Conservation (phyloP, 1,139 yeast genomes). For the Kodamaea ohmeri region DNA sequence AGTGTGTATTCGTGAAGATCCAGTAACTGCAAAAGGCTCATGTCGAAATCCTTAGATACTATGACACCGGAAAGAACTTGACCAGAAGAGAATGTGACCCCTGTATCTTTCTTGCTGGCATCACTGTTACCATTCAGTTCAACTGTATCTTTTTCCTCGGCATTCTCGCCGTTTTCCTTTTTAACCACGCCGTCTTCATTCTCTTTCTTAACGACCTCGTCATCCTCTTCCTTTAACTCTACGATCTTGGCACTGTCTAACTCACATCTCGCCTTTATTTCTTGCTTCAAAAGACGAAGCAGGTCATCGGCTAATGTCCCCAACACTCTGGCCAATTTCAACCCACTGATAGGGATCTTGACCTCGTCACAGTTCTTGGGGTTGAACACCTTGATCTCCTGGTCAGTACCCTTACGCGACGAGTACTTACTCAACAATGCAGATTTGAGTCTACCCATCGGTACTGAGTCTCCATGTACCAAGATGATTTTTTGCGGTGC, state of each 20-base stretch:
- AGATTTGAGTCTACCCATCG: slow-evolving; percentile 95
- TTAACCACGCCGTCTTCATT: slow-evolving; percentile 9
- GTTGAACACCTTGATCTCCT: slow-evolving; percentile 88
- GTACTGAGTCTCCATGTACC: slow-evolving; percentile 97
- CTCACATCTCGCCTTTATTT: slow-evolving; percentile 23
- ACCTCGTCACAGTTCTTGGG: slow-evolving; percentile 90
- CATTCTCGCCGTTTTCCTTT: slow-evolving; percentile 5
- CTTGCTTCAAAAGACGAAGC: slow-evolving; percentile 31
- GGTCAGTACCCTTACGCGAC: slow-evolving; percentile 76
- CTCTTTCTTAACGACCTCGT: no score
- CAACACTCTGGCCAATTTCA: slow-evolving; percentile 80
- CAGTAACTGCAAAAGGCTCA: slow-evolving; percentile 74
- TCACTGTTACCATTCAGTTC: no score
- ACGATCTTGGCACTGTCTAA: slow-evolving; percentile 18
- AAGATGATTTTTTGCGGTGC: slow-evolving; percentile 80
- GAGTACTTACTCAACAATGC: slow-evolving; percentile 87
- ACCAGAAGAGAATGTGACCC: slow-evolving; percentile 25
- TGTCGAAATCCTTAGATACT: slow-evolving; percentile 87
- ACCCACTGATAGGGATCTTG: slow-evolving; percentile 73
- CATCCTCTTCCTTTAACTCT: slow-evolving; percentile 18
- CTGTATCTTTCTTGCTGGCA: background rate
- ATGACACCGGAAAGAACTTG: slow-evolving; percentile 78
- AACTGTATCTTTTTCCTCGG: slow-evolving; percentile 10
- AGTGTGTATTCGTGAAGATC: slow-evolving; percentile 90
- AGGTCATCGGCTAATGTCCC: slow-evolving; percentile 69